Percentiles rank a stretch among this genome's conserved stretches.
phyloP scores from a whole-genome alignment of 495 filamentous ascomycete species.

The Xylaria longipes region DNA sequence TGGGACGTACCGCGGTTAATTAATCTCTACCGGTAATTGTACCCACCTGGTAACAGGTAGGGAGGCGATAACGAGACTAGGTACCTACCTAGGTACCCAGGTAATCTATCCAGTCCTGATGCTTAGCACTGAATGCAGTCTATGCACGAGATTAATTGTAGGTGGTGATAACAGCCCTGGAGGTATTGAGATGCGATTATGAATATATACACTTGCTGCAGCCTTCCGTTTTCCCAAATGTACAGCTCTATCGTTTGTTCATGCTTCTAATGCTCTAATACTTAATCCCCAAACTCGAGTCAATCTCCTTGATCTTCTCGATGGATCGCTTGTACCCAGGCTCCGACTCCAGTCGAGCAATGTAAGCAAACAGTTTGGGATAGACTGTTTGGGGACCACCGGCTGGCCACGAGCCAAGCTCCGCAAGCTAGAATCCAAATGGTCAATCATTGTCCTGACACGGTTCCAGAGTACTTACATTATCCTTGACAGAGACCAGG shows the following conservation, averaged over 20 bases:
- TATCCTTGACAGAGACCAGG: conserved; percentile 63
- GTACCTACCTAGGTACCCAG: background rate
- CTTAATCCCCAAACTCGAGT: conserved; percentile 52
- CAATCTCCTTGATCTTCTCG: conserved; percentile 65
- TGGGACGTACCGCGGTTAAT: background rate
- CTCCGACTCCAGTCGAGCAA: conserved; percentile 63
- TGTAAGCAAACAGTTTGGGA: conserved; percentile 65
- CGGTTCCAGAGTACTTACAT: conserved; percentile 20
- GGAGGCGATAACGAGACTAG: background rate
- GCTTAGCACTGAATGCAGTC: background rate
- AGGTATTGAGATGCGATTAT: background rate
- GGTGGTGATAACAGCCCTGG: background rate
- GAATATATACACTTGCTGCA: background rate
- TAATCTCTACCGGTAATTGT: background rate
- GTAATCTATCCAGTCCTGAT: background rate
- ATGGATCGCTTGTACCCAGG: conserved; percentile 64
- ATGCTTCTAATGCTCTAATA: conserved; percentile 18
- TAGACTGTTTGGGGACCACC: conserved; percentile 34
- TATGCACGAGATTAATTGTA: background rate
- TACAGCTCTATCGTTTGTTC: background rate
- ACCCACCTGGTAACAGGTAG: too few species aligned
- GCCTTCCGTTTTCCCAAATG: background rate
- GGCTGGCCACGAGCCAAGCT: conserved; percentile 34
- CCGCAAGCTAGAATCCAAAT: conserved; percentile 52
- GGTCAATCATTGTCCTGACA: background rate